Percentiles rank a stretch among this genome's conserved stretches.
phyloP scores from a whole-genome alignment of 2,329 filamentous ascomycete genomes.

The Calonectria pseudoreteaudii region DNA sequence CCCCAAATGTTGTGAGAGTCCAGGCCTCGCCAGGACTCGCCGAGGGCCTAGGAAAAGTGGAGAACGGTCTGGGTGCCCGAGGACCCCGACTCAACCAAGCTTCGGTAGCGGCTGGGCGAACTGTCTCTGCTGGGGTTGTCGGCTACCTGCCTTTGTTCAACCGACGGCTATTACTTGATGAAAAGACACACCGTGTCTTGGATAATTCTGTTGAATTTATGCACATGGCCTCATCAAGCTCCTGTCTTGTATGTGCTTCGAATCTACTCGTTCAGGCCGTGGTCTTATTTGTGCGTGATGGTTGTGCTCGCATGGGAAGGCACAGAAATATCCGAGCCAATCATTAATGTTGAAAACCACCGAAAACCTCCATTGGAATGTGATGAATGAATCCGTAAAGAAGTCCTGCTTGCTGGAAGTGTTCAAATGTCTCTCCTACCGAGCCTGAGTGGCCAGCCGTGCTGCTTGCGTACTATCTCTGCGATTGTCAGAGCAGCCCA shows the following conservation, averaged over 20 bases:
- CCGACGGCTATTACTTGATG: neutral
- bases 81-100: slow-evolving; percentile 9
- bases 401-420: neutral
- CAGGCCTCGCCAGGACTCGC: slow-evolving; percentile 17
- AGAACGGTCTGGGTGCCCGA: slow-evolving; percentile 2
- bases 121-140: slow-evolving; percentile 9
- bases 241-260: neutral
- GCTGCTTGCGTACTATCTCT: neutral
- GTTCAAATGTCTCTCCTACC: neutral
- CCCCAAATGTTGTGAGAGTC: slow-evolving; percentile 14
- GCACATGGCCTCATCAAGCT: neutral
- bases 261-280: neutral
- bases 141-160: neutral
- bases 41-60: slow-evolving; percentile 7
- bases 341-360: neutral
- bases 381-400: neutral
- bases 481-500: neutral
- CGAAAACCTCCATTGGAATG: neutral
- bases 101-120: neutral
- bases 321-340: slow-evolving; percentile 3
- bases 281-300: neutral
- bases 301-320: neutral
- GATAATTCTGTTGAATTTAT: neutral
- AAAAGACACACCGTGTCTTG: neutral
- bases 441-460: neutral